Evolutionary conservation across 352 stramenopile species (phyloP), one percentile per base, ranked within the genome.

Genomic region (Phytophthora sp.): DNA sequence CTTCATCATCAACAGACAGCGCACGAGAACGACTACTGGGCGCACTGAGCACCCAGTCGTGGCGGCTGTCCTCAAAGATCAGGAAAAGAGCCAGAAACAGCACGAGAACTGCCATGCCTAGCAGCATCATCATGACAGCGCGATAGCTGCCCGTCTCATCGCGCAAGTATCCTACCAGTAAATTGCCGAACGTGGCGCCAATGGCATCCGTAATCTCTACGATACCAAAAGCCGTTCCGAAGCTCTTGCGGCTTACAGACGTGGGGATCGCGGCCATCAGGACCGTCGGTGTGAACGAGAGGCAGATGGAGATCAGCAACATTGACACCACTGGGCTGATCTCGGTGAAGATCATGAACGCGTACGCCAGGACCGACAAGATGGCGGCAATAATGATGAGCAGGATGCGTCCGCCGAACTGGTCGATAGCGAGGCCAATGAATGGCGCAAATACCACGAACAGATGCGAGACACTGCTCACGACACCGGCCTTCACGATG

Each of bases 401-500:
- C 51, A 94, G 73, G 57, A 96, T 85, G 44, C 93, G 90, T 12
- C 90, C 86, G 12, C 92, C 92, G 58, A 94, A 93, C 60, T 90
- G 82, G 69, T 97, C 91, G 63, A 98, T 90, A 3, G 89, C 71
- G 12, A 97, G 75, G 4, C 91, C 92, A 29, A 96, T 93, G 35
- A 97, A 82, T 31, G 92, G 91, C 46, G 90, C 89, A 46, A 96
- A 93, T 6, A 97, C 66, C 20, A 97, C 85, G 49, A 89, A 93
- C 23, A 80, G 73, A 65, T 91, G 86, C 57, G 80, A 93, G 24
- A 94, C 49, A 33, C 78, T 90, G 71, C 86, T 95, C 21, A 96
- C 72, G 4, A 94, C 61, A 2, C 91, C 91, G 13, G 89, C 89
- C 66, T 97, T 89, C 44, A 96, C 85, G 24, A 94, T 76, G 13